These are phyloP conservation scores for Turritis glabra DNA, from an alignment of 345 rosid species.

Conservation along the genomic window DNA sequence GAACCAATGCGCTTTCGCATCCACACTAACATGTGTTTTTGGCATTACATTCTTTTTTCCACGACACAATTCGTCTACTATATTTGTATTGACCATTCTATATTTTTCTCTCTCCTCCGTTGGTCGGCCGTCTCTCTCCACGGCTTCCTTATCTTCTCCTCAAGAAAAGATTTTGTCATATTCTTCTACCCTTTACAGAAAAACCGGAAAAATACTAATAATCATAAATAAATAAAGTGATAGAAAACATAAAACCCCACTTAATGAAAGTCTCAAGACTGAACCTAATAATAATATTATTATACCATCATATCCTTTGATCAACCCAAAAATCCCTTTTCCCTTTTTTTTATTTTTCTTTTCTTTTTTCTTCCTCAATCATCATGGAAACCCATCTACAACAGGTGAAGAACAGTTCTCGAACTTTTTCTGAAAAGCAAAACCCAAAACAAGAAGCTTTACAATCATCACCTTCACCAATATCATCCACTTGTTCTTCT, in stretches of 20 bases:
- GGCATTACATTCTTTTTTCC: constrained; percentile 25
- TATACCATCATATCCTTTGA: constrained; percentile 32
- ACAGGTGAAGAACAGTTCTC: constrained; percentile 42
- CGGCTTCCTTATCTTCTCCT: constrained; percentile 44
- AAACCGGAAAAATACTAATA: constrained; percentile 30
- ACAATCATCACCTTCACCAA: constrained; percentile 40
- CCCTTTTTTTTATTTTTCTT: neutral
- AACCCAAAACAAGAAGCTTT: constrained; percentile 44
- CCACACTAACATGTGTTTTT: constrained; percentile 8
- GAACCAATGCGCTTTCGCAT: constrained; percentile 15
- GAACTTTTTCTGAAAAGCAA: constrained; percentile 40
- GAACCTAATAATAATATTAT: constrained; percentile 31
- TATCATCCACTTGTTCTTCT: constrained; percentile 72
- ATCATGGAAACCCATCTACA: constrained; percentile 56
- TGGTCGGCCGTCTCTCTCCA: constrained; percentile 35
- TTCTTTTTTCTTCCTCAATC: constrained; percentile 8
- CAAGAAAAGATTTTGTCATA: constrained; percentile 32
- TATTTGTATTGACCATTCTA: constrained; percentile 33
- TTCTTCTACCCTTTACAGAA: constrained; percentile 29
- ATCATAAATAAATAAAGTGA: neutral
- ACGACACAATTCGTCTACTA: constrained; percentile 28
- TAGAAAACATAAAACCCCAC: constrained; percentile 14
- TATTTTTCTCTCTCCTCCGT: neutral
- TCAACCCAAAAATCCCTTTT: constrained; percentile 36
- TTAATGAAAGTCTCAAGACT: constrained; percentile 4